A percentile compares a stretch with the other conserved stretches of the same genome.
Conservation (phyloP, 306 rosid genomes). For the Cotoneaster glaucophyllus region DNA sequence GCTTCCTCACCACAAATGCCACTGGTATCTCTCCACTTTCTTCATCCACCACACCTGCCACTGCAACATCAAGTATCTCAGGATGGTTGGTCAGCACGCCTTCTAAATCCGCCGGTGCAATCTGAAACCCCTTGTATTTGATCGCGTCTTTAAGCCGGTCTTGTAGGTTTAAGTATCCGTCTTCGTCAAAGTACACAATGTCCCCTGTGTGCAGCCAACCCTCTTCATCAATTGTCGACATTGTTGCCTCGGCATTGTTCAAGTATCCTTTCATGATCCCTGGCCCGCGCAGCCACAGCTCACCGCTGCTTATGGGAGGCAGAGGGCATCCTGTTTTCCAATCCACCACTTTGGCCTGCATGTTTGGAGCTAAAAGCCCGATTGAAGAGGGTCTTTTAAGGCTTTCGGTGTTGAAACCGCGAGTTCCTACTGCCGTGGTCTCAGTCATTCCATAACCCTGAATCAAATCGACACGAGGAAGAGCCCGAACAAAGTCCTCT, state of each 20-base stretch:
- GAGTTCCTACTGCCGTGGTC: constrained; percentile 73
- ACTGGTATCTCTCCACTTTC: constrained; percentile 75
- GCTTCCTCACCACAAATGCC: constrained; percentile 68
- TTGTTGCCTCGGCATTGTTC: constrained; percentile 61
- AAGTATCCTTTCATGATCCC: constrained; percentile 76
- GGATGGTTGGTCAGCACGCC: constrained; percentile 39
- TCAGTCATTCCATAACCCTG: constrained; percentile 99
- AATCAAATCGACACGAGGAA: constrained; percentile 71
- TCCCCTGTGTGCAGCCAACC: constrained; percentile 87
- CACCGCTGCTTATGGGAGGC: constrained; percentile 72
- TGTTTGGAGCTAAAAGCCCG: constrained; percentile 85
- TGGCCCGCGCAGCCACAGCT: constrained; percentile 87
- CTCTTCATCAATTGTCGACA: constrained; percentile 49
- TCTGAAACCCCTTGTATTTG: constrained; percentile 91
- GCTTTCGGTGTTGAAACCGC: constrained; percentile 69
- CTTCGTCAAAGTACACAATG: constrained; percentile 59
- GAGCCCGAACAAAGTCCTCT: constrained; percentile 36
- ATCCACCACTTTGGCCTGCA: constrained; percentile 78
- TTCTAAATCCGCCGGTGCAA: constrained; percentile 53
- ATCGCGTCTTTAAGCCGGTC: constrained; percentile 88
- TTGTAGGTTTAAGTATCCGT: constrained; percentile 52
- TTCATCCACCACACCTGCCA: constrained; percentile 40
- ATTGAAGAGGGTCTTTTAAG: constrained; percentile 50
- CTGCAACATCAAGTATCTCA: constrained; percentile 38
- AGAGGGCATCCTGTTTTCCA: constrained; percentile 44